Evolutionary conservation across 2,329 filamentous ascomycete genomes (phyloP).

Genomic region (Pseudodiploospora longispora): DNA sequence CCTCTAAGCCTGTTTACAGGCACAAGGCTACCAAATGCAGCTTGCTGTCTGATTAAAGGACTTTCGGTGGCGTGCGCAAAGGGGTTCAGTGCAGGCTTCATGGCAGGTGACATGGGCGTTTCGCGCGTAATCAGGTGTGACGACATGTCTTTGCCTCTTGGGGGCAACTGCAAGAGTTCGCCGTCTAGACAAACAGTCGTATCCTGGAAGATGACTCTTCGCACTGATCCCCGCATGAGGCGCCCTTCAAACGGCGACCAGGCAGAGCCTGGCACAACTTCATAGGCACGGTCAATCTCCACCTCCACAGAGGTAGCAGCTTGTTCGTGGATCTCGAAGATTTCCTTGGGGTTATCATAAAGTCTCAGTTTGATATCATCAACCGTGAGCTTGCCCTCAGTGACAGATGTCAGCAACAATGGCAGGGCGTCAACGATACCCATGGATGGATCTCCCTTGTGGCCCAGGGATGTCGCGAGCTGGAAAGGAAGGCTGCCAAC

Average conservation of each 20-base stretch:
- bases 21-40: conserved; percentile 17
- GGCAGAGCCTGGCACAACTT: conserved; percentile 34
- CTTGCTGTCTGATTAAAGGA: conserved; percentile 24
- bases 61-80: conserved; percentile 28
- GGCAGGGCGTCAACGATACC: conserved; percentile 69
- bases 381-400: conserved; percentile 63
- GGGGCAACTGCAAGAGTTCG: conserved; percentile 43
- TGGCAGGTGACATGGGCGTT: conserved; percentile 46
- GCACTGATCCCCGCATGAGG: conserved; percentile 59
- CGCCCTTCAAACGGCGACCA: conserved; percentile 71
- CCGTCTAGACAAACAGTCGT: conserved; percentile 70
- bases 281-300: conserved; percentile 65
- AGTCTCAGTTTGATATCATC: conserved; percentile 65
- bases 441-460: conserved; percentile 48
- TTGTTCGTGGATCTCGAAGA: conserved; percentile 78
- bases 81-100: conserved; percentile 41
- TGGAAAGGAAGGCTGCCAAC: conserved; percentile 73
- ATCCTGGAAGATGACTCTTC: conserved; percentile 67
- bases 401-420: conserved; percentile 66
- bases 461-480: conserved; percentile 49
- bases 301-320: conserved; percentile 64
- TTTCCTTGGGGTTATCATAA: conserved; percentile 71
- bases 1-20: conserved; percentile 24
- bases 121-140: conserved; percentile 45
- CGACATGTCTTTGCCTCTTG: conserved; percentile 68